Conservation (phyloP, 202 grass and related monocot genomes). For the Setaria italica region DNA sequence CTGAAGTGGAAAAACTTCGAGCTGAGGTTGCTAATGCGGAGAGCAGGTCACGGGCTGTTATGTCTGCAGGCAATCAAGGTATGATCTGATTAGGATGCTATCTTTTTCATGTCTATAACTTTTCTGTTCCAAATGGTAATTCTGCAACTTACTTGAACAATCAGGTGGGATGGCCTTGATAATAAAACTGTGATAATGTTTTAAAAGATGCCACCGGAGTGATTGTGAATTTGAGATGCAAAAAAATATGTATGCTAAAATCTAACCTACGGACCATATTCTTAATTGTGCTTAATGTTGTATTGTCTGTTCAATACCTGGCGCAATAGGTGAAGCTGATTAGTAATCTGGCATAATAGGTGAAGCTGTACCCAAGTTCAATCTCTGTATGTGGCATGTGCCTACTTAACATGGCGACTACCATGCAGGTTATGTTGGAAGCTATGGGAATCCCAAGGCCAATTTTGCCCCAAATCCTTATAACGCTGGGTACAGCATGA, state of each 20-base stretch:
- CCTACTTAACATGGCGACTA: slow-evolving; percentile 6
- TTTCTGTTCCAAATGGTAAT: not conserved
- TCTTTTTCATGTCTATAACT: not conserved
- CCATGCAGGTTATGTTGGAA: slow-evolving; percentile 60
- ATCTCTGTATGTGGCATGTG: slow-evolving; percentile 30
- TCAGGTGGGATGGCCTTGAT: not conserved
- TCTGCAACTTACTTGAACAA: slow-evolving; percentile 14
- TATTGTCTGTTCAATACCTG: no score
- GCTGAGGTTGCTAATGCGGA: slow-evolving; percentile 85
- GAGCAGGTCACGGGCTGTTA: slow-evolving; percentile 68
- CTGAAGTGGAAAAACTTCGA: slow-evolving; percentile 94
- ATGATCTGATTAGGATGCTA: not conserved
- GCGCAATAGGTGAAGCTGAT: no score
- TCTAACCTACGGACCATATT: not conserved
- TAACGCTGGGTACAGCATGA: slow-evolving; percentile 71
- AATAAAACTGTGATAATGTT: slow-evolving; percentile 9
- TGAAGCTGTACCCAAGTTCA: slow-evolving; percentile 2
- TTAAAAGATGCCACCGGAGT: not conserved
- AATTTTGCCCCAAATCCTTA: slow-evolving; percentile 74
- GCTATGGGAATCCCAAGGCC: slow-evolving; percentile 78
- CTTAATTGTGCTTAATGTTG: no score
- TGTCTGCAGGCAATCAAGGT: slow-evolving; percentile 81
- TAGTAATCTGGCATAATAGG: not conserved
- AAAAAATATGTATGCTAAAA: not conserved
- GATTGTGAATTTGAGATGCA: not conserved